Evolutionary conservation across 371 early-diverging fungal species (phyloP), one percentile per base, ranked within the genome.

Genomic region (Mortierella sp.): DNA sequence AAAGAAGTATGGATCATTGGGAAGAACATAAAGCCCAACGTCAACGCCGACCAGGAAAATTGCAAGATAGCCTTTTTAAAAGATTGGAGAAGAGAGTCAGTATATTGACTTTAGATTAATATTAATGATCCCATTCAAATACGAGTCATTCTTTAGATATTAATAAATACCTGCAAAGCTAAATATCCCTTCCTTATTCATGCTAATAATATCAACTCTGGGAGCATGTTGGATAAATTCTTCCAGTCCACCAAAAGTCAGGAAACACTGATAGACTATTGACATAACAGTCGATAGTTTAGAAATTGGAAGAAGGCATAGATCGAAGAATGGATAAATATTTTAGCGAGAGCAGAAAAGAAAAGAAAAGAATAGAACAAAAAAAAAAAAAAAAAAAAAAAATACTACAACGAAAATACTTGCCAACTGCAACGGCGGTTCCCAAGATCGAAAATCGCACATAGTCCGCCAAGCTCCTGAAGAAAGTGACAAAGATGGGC

Each of bases 121-220:
- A n/a, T n/a, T n/a, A n/a, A n/a, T n/a, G 43, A 43, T 43, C 48
- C 48, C 48, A 47, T 47, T 11, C 16, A 19, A 28, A 28, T 28
- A 28, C 28, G 28, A 28, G 28, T 28, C 28, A 28, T 28, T 28
- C 10, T 41, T 41, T 41, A 1, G 43, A 41, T 41, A 22, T 0
- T 36, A 50, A 5, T 3, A 38, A 67, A 61, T 85, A 92, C 94
- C 96, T 58, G 87, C 66, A 67, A 94, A 89, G 47, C 96, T 96
- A 67, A 88, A 92, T 13, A 98, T 86, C 40, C 99, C 99, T 83
- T 98, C 99, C 65, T 94, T 92, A 84, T 98, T 98, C 77, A 93
- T 92, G 62, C 91, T 91, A n/a, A 98, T 67, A 0, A 97, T 65
- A 73, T 89, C 90, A 1, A 84, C 85, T 33, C 98, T 90, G 3